Base-by-base conservation (phyloP, 441 rosid species). In the Capsella rubella region DNA sequence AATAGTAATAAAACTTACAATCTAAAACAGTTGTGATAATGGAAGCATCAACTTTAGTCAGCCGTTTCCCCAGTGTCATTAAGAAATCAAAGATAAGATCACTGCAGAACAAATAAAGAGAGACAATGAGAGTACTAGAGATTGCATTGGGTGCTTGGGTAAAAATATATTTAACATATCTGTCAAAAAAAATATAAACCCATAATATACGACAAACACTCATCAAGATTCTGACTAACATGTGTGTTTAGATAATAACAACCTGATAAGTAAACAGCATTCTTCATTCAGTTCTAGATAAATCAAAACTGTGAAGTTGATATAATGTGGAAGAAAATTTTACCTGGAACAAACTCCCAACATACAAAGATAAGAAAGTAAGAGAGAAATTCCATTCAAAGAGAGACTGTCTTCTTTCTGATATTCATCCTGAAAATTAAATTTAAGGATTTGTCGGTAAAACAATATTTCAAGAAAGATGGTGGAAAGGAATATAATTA, bases 311-410 rank as follows among this genome's bases (percentile, higher is more conserved):
- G 45, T 16, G 64, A 63, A 31, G 29, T 12, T 40, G 31, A 73
- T 42, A 68, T 25, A 28, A 35, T 73, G 34, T 14, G 55, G 61
- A 39, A 74, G 56, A 76, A 43, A 71, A 69, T 71, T 12, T 49
- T 61, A 90, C 99, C 99, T 85, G 37, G 95, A 87, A 79, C 88
- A 92, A 87, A 92, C 93, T 78, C 91, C 99, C 69, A 92, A 86
- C 43, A 83, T 73, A 66, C 86, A 90, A 64, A 94, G 79, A 82
- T 84, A 85, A 71, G 95, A 89, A 50, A 92, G 85, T 56, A 94
- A 75, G 50, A 92, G 97, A 75, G 97, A 85, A 46, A 89, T 81
- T 77, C 93, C 91, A 66, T 90, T 83, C 82, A 92, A 80, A 47
- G 96, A 91, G 61, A 87, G 88, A 76, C 87, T 84, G 75, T 93